Conservation (phyloP, 2,329 filamentous ascomycete species). For the Hymenoscyphus fructigenus region DNA sequence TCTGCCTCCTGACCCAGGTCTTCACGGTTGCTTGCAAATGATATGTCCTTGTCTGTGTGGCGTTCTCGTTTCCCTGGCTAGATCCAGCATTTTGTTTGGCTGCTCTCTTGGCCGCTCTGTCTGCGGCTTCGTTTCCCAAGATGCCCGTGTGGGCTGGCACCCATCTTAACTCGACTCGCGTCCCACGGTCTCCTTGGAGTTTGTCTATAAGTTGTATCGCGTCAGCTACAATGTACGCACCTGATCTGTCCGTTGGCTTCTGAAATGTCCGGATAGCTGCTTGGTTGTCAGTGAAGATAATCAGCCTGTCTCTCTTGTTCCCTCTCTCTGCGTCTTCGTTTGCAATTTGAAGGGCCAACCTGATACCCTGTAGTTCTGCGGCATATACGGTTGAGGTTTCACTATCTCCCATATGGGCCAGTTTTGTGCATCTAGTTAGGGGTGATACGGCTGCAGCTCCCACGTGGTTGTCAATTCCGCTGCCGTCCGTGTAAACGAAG, state of each 20-base stretch:
- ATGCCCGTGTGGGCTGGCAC: slow-evolving; percentile 24
- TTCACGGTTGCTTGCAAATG: too few relatives aligned
- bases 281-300: slow-evolving; percentile 27
- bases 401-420: slow-evolving; percentile 30
- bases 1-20: too few relatives aligned
- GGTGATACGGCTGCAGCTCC: slow-evolving; percentile 32
- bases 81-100: slow-evolving; percentile 23
- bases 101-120: slow-evolving; percentile 24
- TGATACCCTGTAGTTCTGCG: slow-evolving; percentile 33
- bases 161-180: slow-evolving; percentile 22
- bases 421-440: slow-evolving; percentile 20
- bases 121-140: slow-evolving; percentile 24
- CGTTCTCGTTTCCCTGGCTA: not conserved
- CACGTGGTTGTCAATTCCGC: slow-evolving; percentile 31
- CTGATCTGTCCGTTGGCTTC: slow-evolving; percentile 32
- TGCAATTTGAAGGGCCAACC: slow-evolving; percentile 32
- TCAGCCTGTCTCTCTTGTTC: not conserved
- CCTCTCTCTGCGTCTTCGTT: slow-evolving; percentile 20
- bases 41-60: not conserved
- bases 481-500: slow-evolving; percentile 23
- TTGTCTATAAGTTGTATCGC: slow-evolving; percentile 26
- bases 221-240: slow-evolving; percentile 34
- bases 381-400: slow-evolving; percentile 34
- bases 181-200: slow-evolving; percentile 18
- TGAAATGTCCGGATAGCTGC: slow-evolving; percentile 35